Base-by-base conservation (phyloP, 2,329 filamentous ascomycete genomes). In the Clonostachys chloroleuca region DNA sequence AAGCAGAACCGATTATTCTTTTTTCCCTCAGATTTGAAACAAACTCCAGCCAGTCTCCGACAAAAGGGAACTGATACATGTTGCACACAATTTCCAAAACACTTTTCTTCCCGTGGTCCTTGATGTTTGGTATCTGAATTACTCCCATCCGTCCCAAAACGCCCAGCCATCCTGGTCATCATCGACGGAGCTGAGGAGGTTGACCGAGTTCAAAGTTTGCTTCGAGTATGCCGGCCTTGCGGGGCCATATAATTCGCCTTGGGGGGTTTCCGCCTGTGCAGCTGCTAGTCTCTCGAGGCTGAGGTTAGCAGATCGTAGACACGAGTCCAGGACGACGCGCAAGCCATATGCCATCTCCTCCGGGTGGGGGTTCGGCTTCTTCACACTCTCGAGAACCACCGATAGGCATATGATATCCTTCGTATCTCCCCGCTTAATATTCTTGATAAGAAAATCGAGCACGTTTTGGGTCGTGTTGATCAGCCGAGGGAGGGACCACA, bases 401-500 rank as follows among this genome's bases (percentile, higher is more conserved):
- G 69, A 62, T n/a, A 80, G 59, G 39, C 68, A 70, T 8, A 78
- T 57, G 12, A 78, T 68, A 46, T 78, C 76, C 56, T 77, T 73
- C 18, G 75, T 59, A 47, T 78, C 75, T 36, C 69, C 69, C n/a
- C 71, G 71, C 40, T 69, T 72, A 40, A 77, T 72, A 49, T 72
- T 66, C 40, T 60, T 63, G 36, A 74, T 65, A 42, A 77, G 63
- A 12, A 69, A 62, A 24, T 75, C 70, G 13, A 79, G 54, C 4
- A 71, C 66, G 47, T 69, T 73, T 54, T 77, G 71, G 5, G 78
- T 75, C 5, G 67, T 72, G 42, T 54, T 55, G 41, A 70, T 63
- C 30, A 75, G 61, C 13, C 68, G 64, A 30, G 63, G 55, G 8
- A 65, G 63, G 20, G 71, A 70, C 69, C 70, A 74, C 5, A 72